phyloP scores from a whole-genome alignment of 2,329 filamentous ascomycete genomes.

The Colletotrichum cordylinicola region DNA sequence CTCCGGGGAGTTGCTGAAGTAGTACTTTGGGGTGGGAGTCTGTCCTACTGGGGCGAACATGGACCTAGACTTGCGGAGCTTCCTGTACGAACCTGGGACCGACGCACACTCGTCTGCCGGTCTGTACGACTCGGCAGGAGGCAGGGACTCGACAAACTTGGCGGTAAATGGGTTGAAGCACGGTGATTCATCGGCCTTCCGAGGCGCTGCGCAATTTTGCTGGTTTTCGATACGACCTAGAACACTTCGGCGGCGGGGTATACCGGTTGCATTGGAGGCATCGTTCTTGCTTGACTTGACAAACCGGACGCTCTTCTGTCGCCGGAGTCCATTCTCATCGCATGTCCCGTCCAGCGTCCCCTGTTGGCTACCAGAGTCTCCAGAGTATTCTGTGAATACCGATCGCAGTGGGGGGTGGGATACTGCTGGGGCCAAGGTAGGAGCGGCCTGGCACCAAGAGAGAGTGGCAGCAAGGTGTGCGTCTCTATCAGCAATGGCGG shows the following conservation, averaged over 20 bases:
- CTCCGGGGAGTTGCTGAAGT: background rate
- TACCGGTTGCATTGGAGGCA: background rate
- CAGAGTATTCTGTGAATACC: background rate
- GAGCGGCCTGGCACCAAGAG: constrained; percentile 59
- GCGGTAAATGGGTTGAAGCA: constrained; percentile 1
- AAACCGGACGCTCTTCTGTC: constrained; percentile 64
- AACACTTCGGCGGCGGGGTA: background rate
- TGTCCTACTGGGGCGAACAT: constrained; percentile 48
- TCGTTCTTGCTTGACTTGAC: constrained; percentile 31
- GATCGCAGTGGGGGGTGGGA: constrained; percentile 34
- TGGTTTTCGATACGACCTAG: background rate
- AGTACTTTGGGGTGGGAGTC: constrained; percentile 6
- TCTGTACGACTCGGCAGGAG: background rate
- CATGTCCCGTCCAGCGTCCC: background rate
- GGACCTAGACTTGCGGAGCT: constrained; percentile 60
- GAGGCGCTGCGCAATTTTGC: background rate
- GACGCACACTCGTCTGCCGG: constrained; percentile 51
- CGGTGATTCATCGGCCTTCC: background rate
- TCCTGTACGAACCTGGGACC: constrained; percentile 52
- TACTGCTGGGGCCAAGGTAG: constrained; percentile 41
- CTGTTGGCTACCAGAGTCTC: background rate
- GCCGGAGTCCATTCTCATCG: constrained; percentile 32
- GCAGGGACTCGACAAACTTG: constrained; percentile 13
- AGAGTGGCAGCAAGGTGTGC: constrained; percentile 67
- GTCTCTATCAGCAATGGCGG: constrained; percentile 57